These are phyloP conservation scores for Naumovozyma dairenensis DNA, from an alignment of 805 yeast species.

Conservation along the genomic window DNA sequence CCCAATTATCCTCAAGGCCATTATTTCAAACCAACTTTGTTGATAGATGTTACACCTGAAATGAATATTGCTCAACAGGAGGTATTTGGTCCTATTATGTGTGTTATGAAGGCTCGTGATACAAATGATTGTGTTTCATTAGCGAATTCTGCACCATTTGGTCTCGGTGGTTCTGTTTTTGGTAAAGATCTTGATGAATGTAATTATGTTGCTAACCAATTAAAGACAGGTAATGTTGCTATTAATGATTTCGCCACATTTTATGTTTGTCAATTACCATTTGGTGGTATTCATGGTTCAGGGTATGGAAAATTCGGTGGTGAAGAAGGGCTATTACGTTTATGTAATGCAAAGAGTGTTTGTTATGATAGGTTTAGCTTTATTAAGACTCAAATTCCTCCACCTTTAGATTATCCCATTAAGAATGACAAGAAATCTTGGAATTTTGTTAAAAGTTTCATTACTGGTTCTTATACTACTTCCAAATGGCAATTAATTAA, in stretches of 20 bases:
- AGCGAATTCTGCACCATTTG: constrained; percentile 80
- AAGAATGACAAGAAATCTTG: constrained; percentile 74
- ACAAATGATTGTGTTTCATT: constrained; percentile 61
- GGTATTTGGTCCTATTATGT: constrained; percentile 88
- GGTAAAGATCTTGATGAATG: constrained; percentile 53
- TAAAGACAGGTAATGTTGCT: constrained; percentile 87
- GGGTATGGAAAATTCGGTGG: constrained; percentile 99
- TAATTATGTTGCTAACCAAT: constrained; percentile 48
- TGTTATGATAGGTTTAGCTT: constrained; percentile 77
- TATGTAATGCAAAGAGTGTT: constrained; percentile 78
- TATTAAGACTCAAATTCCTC: constrained; percentile 75
- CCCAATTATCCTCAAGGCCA: constrained; percentile 95
- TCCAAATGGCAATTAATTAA: constrained; percentile 61
- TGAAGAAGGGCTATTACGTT: constrained; percentile 87
- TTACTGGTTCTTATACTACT: constrained; percentile 72
- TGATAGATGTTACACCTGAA: constrained; percentile 66
- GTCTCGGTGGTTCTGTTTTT: constrained; percentile 86
- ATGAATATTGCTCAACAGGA: constrained; percentile 83
- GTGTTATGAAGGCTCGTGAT: constrained; percentile 61
- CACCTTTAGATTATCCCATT: constrained; percentile 87
- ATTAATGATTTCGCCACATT: constrained; percentile 96
- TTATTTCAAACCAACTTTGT: constrained; percentile 81
- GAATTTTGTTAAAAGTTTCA: constrained; percentile 74
- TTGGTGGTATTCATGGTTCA: constrained; percentile 87
- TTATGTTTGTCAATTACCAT: constrained; percentile 91